Conservation (phyloP, 2,329 filamentous ascomycete species). For the Alternaria sp. region DNA sequence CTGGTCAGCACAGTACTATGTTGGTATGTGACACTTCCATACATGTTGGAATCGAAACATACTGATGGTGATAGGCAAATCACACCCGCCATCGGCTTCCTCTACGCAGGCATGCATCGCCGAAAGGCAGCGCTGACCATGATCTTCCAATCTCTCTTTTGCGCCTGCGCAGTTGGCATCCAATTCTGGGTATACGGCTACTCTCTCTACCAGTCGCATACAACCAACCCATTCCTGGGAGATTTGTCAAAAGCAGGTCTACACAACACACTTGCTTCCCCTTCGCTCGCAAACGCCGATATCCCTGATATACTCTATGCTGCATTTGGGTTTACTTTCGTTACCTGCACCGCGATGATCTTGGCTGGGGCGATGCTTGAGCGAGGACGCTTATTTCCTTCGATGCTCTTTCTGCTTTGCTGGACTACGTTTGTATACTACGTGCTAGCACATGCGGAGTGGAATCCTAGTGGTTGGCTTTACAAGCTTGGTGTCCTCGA, state of each 20-base stretch:
- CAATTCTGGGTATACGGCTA: conserved; percentile 58
- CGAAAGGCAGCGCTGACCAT: conserved; percentile 51
- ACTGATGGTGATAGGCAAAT: conserved; percentile 34
- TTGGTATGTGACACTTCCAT: conserved; percentile 23
- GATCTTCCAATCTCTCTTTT: conserved; percentile 57
- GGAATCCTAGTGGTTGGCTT: conserved; percentile 76
- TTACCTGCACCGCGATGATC: conserved; percentile 43
- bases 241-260: conserved; percentile 40
- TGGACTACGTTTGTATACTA: conserved; percentile 48
- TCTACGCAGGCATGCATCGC: conserved; percentile 45
- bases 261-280: conserved; percentile 38
- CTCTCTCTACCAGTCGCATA: conserved; percentile 51
- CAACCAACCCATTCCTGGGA: conserved; percentile 35
- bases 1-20: conserved; percentile 41
- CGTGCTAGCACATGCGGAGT: conserved; percentile 76
- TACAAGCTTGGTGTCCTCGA: conserved; percentile 72
- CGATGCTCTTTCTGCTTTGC: conserved; percentile 43
- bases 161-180: conserved; percentile 53
- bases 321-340: conserved; percentile 45
- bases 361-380: conserved; percentile 44
- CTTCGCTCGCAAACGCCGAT: conserved; percentile 40
- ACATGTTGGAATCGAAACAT: background rate
- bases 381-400: conserved; percentile 37
- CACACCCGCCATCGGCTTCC: conserved; percentile 43
- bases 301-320: conserved; percentile 45